Conservation (phyloP, 2,329 filamentous ascomycete genomes). For the Gyromitra esculenta region DNA sequence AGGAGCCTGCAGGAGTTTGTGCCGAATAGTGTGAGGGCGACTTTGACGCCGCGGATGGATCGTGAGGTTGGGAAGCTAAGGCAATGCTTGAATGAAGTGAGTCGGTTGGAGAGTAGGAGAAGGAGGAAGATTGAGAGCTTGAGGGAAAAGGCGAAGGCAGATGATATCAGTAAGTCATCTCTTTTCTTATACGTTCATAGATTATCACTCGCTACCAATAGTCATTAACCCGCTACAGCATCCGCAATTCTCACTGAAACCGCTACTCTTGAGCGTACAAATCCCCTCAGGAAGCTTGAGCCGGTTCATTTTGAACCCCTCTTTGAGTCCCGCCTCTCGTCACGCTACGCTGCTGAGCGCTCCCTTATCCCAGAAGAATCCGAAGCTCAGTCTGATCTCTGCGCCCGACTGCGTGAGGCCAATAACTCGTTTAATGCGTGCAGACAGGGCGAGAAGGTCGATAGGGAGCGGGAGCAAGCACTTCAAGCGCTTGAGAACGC, state of each 20-base stretch:
- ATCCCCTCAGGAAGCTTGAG: constrained; percentile 83
- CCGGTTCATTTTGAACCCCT: constrained; percentile 91
- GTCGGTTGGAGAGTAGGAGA: constrained; percentile 80
- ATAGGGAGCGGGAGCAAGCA: constrained; percentile 81
- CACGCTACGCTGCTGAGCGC: constrained; percentile 80
- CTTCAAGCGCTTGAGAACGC: constrained; percentile 89
- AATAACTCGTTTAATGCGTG: constrained; percentile 82
- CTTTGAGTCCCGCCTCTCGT: constrained; percentile 81
- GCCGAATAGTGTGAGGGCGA: constrained; percentile 80
- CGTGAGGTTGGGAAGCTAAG: constrained; percentile 80
- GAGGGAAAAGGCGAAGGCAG: constrained; percentile 79
- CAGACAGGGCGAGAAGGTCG: constrained; percentile 72
- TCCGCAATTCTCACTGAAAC: constrained; percentile 83
- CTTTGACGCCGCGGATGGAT: constrained; percentile 82
- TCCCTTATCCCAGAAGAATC: constrained; percentile 76
- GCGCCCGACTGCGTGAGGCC: constrained; percentile 75
- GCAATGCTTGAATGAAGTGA: constrained; percentile 83
- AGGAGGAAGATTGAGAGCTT: constrained; percentile 81
- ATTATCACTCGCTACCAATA: constrained; percentile 22
- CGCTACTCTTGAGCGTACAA: constrained; percentile 83
- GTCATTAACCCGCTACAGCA: constrained; percentile 61
- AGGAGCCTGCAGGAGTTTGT: constrained; percentile 64
- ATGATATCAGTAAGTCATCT: constrained; percentile 76
- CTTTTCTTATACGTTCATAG: constrained; percentile 5
- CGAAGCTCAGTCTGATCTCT: constrained; percentile 77